A percentile compares a stretch with the other conserved stretches of the same genome.
Conservation (phyloP, 441 rosid species). For the Jatropha podagrica region DNA sequence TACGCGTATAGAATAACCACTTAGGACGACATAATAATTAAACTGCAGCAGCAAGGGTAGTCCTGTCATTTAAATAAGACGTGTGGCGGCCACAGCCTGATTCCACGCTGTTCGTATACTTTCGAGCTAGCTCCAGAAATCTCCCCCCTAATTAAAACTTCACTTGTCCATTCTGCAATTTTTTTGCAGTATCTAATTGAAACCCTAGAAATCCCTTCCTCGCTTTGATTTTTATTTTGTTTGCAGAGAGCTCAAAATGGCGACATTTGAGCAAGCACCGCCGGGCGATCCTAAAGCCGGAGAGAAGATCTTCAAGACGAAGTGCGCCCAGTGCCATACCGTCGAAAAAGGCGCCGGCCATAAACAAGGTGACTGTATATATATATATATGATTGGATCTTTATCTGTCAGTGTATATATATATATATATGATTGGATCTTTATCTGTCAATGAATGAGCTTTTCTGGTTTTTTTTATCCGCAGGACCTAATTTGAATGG, state of each 20-base stretch:
- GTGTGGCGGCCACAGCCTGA: neutral
- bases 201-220: neutral
- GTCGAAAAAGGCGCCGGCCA: constrained; percentile 87
- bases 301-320: constrained; percentile 76
- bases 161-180: no score
- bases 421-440: neutral
- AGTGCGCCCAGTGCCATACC: constrained; percentile 93
- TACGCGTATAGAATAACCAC: no score
- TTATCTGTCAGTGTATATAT: neutral
- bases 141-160: no score
- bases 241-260: constrained; percentile 38
- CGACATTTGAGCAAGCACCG: constrained; percentile 70
- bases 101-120: no score
- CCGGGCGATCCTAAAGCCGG: constrained; percentile 60
- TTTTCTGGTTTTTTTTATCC: neutral
- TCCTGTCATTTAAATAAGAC: neutral
- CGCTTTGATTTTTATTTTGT: no score
- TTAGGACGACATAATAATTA: neutral
- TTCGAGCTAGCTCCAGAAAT: no score
- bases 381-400: neutral
- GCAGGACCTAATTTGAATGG: constrained; percentile 85
- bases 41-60: neutral
- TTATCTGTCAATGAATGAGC: neutral
- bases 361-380: constrained; percentile 61
- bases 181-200: neutral